Percentiles rank a stretch among this genome's conserved stretches.
phyloP scores from a whole-genome alignment of 192 early-diverging fungal genomes.

The Gonapodya prolifera region DNA sequence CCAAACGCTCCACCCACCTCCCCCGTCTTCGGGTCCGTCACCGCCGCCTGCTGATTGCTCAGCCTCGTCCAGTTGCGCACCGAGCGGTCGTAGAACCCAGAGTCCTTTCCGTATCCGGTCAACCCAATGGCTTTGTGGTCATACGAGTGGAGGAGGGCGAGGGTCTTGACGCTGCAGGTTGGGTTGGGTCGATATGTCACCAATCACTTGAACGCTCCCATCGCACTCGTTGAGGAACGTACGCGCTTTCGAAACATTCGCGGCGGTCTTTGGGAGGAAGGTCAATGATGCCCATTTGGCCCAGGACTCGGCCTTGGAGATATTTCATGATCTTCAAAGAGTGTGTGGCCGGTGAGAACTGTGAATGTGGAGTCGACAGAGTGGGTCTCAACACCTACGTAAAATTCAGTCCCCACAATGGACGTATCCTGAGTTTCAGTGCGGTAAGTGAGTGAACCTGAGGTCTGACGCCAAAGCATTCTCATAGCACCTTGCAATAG shows the following conservation, averaged over 20 bases:
- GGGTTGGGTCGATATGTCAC: not conserved
- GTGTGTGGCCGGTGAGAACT: too few relatives aligned
- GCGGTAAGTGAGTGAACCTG: too few relatives aligned
- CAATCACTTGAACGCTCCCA: not conserved
- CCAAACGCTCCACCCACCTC: too few relatives aligned
- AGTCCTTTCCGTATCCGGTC: slow-evolving; percentile 1
- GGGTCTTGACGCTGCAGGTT: not conserved
- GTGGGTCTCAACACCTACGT: not conserved
- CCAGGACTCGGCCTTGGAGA: not conserved
- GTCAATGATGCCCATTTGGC: not conserved
- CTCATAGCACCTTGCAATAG: too few relatives aligned
- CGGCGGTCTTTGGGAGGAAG: not conserved
- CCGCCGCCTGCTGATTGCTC: not conserved
- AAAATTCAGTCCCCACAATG: not conserved
- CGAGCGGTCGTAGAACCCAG: not conserved
- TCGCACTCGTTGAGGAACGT: not conserved
- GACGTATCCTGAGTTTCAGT: too few relatives aligned
- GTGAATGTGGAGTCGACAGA: too few relatives aligned
- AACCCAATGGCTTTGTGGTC: slow-evolving; percentile 2
- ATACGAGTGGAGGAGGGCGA: slow-evolving; percentile 5
- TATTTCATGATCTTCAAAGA: slow-evolving; percentile 1
- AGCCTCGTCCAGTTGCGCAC: not conserved
- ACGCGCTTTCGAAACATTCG: not conserved
- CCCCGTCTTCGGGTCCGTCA: slow-evolving; percentile 1
- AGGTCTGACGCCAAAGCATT: too few relatives aligned